These are phyloP conservation scores for Chamaecrista fasciculata DNA, from an alignment of 306 rosid genomes.

Conservation along the genomic window DNA sequence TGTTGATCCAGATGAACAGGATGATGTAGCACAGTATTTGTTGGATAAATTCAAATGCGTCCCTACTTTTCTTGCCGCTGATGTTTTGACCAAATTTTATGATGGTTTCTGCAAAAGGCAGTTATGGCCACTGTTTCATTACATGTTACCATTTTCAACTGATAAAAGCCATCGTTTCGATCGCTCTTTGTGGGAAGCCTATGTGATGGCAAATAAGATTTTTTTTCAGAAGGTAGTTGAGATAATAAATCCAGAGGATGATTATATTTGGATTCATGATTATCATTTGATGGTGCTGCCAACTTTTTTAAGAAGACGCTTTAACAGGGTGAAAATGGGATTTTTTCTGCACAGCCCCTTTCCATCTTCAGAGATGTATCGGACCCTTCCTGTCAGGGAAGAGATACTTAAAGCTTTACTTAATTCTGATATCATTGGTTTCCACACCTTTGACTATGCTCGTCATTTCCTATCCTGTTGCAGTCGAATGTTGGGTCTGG, in stretches of 20 bases:
- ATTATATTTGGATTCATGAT: slow-evolving; percentile 83
- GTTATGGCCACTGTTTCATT: slow-evolving; percentile 84
- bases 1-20: slow-evolving; percentile 62
- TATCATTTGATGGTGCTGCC: slow-evolving; percentile 91
- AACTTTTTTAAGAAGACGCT: slow-evolving; percentile 66
- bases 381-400: slow-evolving; percentile 81
- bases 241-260: slow-evolving; percentile 78
- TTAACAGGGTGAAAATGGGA: slow-evolving; percentile 74
- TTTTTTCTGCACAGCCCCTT: slow-evolving; percentile 88
- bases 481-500: slow-evolving; percentile 86
- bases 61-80: slow-evolving; percentile 70
- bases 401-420: slow-evolving; percentile 81
- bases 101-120: slow-evolving; percentile 81
- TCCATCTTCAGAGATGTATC: slow-evolving; percentile 83
- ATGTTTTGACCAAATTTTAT: slow-evolving; percentile 59
- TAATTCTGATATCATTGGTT: slow-evolving; percentile 78
- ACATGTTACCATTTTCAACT: slow-evolving; percentile 70
- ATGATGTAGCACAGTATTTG: slow-evolving; percentile 63
- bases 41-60: slow-evolving; percentile 65
- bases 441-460: slow-evolving; percentile 86
- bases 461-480: slow-evolving; percentile 89
- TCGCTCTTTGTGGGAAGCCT: slow-evolving; percentile 75
- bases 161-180: slow-evolving; percentile 68
- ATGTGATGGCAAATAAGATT: slow-evolving; percentile 67
- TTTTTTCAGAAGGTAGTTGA: slow-evolving; percentile 73